Evolutionary conservation across 2,329 filamentous ascomycete genomes (phyloP).

Genomic region (Juglanconis oblonga): DNA sequence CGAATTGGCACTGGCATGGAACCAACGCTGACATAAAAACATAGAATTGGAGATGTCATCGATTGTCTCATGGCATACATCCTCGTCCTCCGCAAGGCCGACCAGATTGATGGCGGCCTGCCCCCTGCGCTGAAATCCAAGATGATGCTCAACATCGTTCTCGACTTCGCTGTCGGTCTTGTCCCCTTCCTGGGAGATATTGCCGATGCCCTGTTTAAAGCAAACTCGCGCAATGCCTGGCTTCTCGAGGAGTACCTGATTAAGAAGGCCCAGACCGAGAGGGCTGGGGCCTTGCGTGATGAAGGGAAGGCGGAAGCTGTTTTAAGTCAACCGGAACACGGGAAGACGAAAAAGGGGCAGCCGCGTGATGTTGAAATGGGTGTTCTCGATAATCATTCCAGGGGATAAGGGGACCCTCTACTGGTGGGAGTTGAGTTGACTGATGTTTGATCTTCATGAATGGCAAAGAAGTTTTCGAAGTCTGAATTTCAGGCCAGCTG

Average conservation of each 20-base stretch:
- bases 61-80: constrained; percentile 73
- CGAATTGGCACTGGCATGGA: constrained; percentile 6
- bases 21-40: constrained; percentile 22
- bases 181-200: constrained; percentile 76
- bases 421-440: no score
- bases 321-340: neutral
- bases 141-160: constrained; percentile 77
- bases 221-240: constrained; percentile 74
- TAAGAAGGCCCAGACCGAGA: constrained; percentile 59
- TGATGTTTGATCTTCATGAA: no score
- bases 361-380: constrained; percentile 15
- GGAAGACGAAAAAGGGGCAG: neutral
- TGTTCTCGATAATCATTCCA: neutral
- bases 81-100: constrained; percentile 66
- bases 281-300: constrained; percentile 6
- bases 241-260: constrained; percentile 67
- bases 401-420: neutral
- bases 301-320: constrained; percentile 4
- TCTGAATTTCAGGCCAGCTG: neutral
- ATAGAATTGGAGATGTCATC: constrained; percentile 69
- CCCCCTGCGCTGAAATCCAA: constrained; percentile 55
- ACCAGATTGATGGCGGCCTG: constrained; percentile 73
- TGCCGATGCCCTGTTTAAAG: constrained; percentile 68
- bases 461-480: no score
- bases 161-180: constrained; percentile 73